Conservation (phyloP, 2,329 filamentous ascomycete species). For the Fusarium bactridioides region DNA sequence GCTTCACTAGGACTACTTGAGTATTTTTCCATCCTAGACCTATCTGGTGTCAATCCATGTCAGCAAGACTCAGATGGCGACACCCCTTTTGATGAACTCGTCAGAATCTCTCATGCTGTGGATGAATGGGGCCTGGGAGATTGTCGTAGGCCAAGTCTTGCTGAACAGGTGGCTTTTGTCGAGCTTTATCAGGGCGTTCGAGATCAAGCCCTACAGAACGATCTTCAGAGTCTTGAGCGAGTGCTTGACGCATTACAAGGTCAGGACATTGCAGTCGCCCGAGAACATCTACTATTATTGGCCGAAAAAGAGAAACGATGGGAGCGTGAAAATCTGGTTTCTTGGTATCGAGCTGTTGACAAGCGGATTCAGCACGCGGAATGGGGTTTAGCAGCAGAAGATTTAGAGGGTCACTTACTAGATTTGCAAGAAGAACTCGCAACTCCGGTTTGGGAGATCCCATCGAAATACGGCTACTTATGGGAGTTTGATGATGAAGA, state of each 20-base stretch:
- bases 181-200: conserved; percentile 11
- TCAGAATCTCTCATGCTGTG: rapidly evolving
- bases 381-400: not conserved
- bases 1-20: not conserved
- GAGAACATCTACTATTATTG: not conserved
- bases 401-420: conserved; percentile 3
- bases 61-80: not conserved
- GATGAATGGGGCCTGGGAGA: rapidly evolving
- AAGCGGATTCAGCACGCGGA: conserved; percentile 1
- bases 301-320: not conserved
- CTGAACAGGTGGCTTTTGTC: not conserved
- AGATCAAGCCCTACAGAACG: conserved; percentile 6
- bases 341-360: conserved; percentile 21
- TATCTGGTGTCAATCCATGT: not conserved
- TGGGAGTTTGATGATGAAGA: not conserved
- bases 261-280: not conserved
- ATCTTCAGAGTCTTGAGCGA: not conserved
- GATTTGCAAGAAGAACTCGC: conserved; percentile 15
- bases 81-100: not conserved
- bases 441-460: not conserved
- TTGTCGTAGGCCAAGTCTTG: not conserved
- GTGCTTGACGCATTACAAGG: not conserved
- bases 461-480: not conserved
- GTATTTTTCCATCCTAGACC: not conserved
- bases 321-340: not conserved